Percentiles rank a stretch among this genome's conserved stretches.
phyloP scores from a whole-genome alignment of 129 eudicot species.

The Heracleum sosnowskyi region DNA sequence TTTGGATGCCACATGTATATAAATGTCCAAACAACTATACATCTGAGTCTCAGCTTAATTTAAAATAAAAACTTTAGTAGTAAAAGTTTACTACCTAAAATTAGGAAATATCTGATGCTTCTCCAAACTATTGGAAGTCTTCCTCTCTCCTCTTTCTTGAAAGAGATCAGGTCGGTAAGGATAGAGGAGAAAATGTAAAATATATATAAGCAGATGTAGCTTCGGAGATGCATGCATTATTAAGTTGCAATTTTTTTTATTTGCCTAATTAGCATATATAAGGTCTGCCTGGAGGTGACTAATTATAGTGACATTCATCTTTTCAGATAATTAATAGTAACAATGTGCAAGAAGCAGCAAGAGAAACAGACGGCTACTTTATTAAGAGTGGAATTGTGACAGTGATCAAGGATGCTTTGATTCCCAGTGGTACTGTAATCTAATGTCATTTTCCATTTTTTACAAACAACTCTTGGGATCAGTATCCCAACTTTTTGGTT shows the following conservation, averaged over 20 bases:
- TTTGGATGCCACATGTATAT: background rate
- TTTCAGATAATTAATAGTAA: slow-evolving; percentile 69
- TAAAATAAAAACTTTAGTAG: background rate
- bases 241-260: background rate
- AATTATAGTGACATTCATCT: background rate
- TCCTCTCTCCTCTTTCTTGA: background rate
- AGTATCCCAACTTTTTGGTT: background rate
- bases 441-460: slow-evolving; percentile 18
- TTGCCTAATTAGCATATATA: background rate
- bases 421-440: slow-evolving; percentile 77
- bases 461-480: background rate
- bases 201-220: background rate
- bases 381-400: slow-evolving; percentile 95
- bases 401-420: slow-evolving; percentile 79
- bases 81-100: background rate
- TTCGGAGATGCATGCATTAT: background rate
- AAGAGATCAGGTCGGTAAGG: background rate
- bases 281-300: background rate
- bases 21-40: background rate
- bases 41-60: background rate
- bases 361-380: slow-evolving; percentile 95
- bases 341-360: slow-evolving; percentile 91
- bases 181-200: background rate
- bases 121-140: background rate
- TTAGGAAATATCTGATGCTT: background rate